Percentiles rank a stretch among this genome's conserved stretches.
Conservation (phyloP, 257 asterid species). For the Oldenlandia corymbosa region DNA sequence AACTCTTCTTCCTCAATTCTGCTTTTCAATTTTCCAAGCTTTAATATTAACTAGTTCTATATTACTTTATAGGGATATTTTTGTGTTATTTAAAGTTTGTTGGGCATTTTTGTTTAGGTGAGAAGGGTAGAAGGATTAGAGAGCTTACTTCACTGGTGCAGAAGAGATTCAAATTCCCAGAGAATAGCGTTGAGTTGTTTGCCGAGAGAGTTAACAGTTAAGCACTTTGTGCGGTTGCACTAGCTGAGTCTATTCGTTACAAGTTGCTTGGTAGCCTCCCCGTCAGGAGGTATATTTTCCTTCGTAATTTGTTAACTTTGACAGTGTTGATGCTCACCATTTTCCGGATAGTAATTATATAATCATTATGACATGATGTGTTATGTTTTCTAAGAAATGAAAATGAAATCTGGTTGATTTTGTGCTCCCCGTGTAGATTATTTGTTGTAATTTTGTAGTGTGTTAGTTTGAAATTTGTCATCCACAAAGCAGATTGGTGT, state of each 20-base stretch:
- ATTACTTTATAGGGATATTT: no score
- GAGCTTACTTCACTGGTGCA: constrained; percentile 30
- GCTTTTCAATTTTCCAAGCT: no score
- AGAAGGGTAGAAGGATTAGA: constrained; percentile 47
- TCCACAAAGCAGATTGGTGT: constrained; percentile 27
- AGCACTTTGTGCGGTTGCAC: neutral
- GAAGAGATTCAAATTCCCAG: constrained; percentile 3
- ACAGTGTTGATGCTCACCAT: no score
- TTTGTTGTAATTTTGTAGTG: no score
- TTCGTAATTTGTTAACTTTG: neutral
- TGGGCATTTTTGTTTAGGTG: constrained; percentile 24
- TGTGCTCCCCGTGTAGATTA: neutral
- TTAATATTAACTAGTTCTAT: neutral
- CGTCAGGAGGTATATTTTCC: constrained; percentile 38
- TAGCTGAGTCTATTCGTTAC: constrained; percentile 41
- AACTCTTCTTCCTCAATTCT: neutral
- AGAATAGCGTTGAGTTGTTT: constrained; percentile 36
- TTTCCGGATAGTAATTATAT: neutral
- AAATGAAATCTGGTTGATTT: neutral
- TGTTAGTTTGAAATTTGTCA: constrained; percentile 20
- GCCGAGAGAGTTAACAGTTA: constrained; percentile 32
- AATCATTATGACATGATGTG: neutral
- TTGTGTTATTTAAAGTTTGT: neutral
- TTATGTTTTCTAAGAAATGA: neutral
- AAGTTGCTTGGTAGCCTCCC: constrained; percentile 67